Percentiles rank a stretch among this genome's conserved stretches.
phyloP scores from a whole-genome alignment of 2,329 filamentous ascomycete genomes.

The Claviceps sp. region DNA sequence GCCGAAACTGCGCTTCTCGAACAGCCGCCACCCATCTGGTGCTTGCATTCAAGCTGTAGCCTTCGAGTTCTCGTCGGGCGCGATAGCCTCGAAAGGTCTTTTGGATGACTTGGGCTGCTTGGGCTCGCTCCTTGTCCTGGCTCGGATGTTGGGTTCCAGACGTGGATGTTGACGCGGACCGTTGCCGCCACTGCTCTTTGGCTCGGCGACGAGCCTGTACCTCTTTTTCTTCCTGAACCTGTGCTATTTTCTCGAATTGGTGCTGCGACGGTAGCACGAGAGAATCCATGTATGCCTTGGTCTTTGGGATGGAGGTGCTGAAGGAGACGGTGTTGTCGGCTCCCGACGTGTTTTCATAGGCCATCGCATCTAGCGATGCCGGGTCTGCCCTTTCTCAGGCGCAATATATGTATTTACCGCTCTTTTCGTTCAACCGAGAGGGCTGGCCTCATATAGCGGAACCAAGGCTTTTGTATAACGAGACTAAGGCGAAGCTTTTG shows the following conservation, averaged over 20 bases:
- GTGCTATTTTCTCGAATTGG: constrained; percentile 34
- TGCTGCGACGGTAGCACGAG: constrained; percentile 32
- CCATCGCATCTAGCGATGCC: background rate
- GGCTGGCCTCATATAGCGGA: too few species aligned
- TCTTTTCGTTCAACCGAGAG: too few species aligned
- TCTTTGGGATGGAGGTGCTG: constrained; percentile 10
- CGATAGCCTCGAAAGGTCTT: constrained; percentile 69
- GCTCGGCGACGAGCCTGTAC: constrained; percentile 28
- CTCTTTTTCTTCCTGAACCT: constrained; percentile 34
- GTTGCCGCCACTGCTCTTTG: constrained; percentile 18
- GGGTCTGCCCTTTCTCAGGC: too few species aligned
- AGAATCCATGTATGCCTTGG: constrained; percentile 36
- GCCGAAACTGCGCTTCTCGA: constrained; percentile 41
- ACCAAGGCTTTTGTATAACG: too few species aligned
- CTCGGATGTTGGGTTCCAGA: background rate
- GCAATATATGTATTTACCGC: too few species aligned
- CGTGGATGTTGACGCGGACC: constrained; percentile 14
- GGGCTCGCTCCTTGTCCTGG: constrained; percentile 14
- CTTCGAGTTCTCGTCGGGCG: constrained; percentile 54
- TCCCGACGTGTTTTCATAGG: constrained; percentile 1
- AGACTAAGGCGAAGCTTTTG: too few species aligned
- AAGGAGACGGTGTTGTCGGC: constrained; percentile 6
- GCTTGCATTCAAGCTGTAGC: constrained; percentile 53
- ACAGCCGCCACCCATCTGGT: constrained; percentile 59
- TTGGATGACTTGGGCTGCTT: constrained; percentile 47